phyloP scores from a whole-genome alignment of 441 rosid genomes.

The Sinapis alba region DNA sequence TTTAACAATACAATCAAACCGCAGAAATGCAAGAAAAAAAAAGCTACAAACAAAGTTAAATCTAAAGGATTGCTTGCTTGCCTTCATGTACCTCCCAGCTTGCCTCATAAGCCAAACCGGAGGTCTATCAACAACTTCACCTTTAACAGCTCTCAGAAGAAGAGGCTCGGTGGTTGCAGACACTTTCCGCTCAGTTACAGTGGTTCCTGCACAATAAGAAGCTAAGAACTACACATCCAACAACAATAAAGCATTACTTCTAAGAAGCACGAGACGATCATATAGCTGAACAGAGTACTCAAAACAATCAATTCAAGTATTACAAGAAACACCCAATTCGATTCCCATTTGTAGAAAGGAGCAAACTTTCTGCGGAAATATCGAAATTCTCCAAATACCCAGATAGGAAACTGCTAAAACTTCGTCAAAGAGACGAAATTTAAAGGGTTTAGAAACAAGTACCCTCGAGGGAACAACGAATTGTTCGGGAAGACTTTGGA shows the following conservation, averaged over 20 bases:
- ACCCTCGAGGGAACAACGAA: conserved; percentile 72
- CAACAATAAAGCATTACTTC: no score
- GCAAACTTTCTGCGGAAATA: conserved; percentile 1
- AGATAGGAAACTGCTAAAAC: not conserved
- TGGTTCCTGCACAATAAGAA: conserved; percentile 23
- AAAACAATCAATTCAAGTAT: not conserved
- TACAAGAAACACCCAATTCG: not conserved
- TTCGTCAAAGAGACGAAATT: not conserved
- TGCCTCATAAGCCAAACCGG: conserved; percentile 99
- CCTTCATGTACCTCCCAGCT: conserved; percentile 99
- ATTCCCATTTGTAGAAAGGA: not conserved
- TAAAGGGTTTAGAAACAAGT: not conserved
- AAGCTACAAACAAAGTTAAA: no score
- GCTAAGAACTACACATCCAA: not conserved
- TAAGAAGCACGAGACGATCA: no score
- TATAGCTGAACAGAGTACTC: no score
- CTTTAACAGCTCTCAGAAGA: conserved; percentile 89
- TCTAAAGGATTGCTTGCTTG: no score
- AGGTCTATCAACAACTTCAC: conserved; percentile 90
- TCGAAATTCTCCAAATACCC: conserved; percentile 3
- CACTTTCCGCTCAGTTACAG: conserved; percentile 57
- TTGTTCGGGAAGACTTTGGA: conserved; percentile 46
- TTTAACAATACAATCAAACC: not conserved
- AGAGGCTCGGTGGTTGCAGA: conserved; percentile 63
- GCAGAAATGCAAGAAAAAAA: no score